phyloP scores from a whole-genome alignment of 805 yeast species.

The Blastobotrys mokoenaii region DNA sequence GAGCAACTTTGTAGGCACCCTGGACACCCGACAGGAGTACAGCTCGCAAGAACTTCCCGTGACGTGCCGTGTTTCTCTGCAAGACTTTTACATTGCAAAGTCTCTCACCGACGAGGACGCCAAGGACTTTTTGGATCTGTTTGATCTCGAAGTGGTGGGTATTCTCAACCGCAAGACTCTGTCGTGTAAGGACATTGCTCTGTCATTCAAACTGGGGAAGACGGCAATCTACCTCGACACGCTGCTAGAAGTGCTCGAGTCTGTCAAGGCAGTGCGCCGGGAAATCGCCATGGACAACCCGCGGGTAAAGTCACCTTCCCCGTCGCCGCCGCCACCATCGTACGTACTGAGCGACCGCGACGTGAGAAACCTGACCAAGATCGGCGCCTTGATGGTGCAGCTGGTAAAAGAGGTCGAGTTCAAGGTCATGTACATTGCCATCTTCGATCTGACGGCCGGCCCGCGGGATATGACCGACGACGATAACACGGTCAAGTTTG shows the following conservation, averaged over 20 bases:
- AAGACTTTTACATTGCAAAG: constrained; percentile 26
- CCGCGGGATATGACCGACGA: not conserved
- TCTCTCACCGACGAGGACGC: constrained; percentile 24
- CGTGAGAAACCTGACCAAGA: constrained; percentile 15
- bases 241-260: constrained; percentile 13
- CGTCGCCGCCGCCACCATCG: constrained; percentile 1
- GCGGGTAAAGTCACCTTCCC: not conserved
- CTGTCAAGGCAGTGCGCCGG: constrained; percentile 14
- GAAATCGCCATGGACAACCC: constrained; percentile 5
- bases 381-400: constrained; percentile 24
- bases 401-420: constrained; percentile 31
- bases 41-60: constrained; percentile 25
- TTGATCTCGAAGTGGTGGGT: constrained; percentile 24
- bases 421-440: constrained; percentile 26
- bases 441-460: constrained; percentile 23
- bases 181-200: constrained; percentile 26
- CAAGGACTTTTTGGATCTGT: constrained; percentile 25
- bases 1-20: constrained; percentile 28
- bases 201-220: constrained; percentile 24
- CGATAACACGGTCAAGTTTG: constrained; percentile 16
- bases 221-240: constrained; percentile 19
- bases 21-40: constrained; percentile 22
- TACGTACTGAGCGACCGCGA: constrained; percentile 12
- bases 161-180: constrained; percentile 24
- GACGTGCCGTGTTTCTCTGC: constrained; percentile 17